phyloP scores from a whole-genome alignment of 805 yeast species.

The Spathaspora boniae region DNA sequence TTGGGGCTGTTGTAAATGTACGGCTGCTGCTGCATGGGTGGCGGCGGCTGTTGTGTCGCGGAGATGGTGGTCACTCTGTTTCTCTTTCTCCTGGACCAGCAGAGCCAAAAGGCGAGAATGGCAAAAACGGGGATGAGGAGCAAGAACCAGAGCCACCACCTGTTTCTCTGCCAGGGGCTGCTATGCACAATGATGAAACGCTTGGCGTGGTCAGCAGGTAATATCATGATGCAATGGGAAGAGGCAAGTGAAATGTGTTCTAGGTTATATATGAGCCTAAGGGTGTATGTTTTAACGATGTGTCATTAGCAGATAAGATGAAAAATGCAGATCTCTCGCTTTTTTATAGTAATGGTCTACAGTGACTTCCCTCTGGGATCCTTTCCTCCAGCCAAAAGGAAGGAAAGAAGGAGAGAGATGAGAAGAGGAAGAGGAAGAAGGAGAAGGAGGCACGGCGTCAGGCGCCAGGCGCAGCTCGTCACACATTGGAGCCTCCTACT shows the following conservation, averaged over 20 bases:
- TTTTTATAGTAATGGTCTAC: too few species aligned
- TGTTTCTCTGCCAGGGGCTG: conserved; percentile 1
- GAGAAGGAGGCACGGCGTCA: too few species aligned
- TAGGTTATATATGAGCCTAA: background rate
- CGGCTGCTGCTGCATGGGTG: conserved; percentile 1
- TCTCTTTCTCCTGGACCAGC: conserved; percentile 5
- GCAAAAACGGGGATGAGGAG: conserved; percentile 3
- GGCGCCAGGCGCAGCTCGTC: too few species aligned
- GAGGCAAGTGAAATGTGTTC: background rate
- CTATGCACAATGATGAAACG: too few species aligned
- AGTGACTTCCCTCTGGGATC: too few species aligned
- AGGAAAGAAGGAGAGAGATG: too few species aligned
- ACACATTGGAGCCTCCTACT: too few species aligned
- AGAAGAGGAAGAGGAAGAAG: too few species aligned
- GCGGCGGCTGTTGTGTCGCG: conserved; percentile 7
- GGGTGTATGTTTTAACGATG: background rate
- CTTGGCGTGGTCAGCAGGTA: background rate
- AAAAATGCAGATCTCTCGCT: background rate
- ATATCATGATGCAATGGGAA: background rate
- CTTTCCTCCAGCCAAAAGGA: too few species aligned
- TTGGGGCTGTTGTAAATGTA: conserved; percentile 2
- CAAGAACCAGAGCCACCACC: conserved; percentile 6
- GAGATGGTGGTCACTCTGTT: background rate
- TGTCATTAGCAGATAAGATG: background rate
- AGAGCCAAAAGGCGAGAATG: background rate